Conservation (phyloP, 805 yeast genomes). For the Candida schatavii region DNA sequence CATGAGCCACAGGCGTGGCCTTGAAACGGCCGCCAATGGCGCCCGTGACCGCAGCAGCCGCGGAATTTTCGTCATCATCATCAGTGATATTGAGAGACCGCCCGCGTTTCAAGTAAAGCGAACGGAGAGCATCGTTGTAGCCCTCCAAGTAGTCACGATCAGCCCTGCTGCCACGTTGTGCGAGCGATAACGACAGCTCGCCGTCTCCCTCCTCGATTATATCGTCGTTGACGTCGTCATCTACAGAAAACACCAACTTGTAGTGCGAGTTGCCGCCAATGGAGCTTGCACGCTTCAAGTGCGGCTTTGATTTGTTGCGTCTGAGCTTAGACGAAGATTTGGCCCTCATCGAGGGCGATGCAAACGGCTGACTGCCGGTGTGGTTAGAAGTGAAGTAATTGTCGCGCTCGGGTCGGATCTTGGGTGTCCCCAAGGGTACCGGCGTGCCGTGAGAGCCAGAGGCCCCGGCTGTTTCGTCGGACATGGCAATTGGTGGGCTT, state of each 20-base stretch:
- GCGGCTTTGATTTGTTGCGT: conserved; percentile 28
- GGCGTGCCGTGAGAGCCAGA: too few relatives aligned
- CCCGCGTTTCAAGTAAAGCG: conserved; percentile 24
- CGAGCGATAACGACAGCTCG: conserved; percentile 18
- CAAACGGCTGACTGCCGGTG: neutral
- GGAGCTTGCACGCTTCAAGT: conserved; percentile 25
- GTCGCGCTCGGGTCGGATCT: conserved; percentile 1
- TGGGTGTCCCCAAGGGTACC: neutral
- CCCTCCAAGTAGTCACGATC: conserved; percentile 61
- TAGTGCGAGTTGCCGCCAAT: conserved; percentile 6
- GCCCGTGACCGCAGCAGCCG: neutral
- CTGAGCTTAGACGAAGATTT: conserved; percentile 9
- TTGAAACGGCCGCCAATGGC: neutral
- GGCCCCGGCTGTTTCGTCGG: neutral
- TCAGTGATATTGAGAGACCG: neutral
- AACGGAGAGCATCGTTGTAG: conserved; percentile 63
- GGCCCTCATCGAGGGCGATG: conserved; percentile 1
- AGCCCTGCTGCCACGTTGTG: conserved; percentile 7
- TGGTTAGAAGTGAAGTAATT: neutral
- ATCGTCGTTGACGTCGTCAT: conserved; percentile 71
- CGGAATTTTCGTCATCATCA: neutral
- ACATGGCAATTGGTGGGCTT: too few relatives aligned
- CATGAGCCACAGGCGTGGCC: neutral
- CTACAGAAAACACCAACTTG: conserved; percentile 65
- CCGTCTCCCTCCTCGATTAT: conserved; percentile 54